A percentile compares a stretch with the other conserved stretches of the same genome.
phyloP scores from a whole-genome alignment of 306 rosid genomes.

The Malus asiatica region DNA sequence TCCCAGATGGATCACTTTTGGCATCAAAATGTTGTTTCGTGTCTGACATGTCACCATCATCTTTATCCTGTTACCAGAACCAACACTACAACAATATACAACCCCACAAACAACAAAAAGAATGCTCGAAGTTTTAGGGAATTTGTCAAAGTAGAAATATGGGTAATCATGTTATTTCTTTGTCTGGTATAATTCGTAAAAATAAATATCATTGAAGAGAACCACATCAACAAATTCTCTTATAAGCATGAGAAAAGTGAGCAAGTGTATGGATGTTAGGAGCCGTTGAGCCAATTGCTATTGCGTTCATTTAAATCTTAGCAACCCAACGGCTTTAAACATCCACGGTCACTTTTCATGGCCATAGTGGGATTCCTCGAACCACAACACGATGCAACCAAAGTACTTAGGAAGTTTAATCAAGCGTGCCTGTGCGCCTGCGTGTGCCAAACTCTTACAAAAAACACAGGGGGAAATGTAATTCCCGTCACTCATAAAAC shows the following conservation, averaged over 20 bases:
- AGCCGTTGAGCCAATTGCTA: too few relatives aligned
- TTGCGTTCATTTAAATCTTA: too few relatives aligned
- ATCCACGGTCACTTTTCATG: too few relatives aligned
- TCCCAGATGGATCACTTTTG: constrained; percentile 6
- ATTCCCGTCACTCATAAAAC: background rate
- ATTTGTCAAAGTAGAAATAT: background rate
- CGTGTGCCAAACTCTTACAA: background rate
- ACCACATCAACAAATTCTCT: background rate
- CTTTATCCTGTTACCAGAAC: constrained; percentile 36
- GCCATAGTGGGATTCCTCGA: too few relatives aligned
- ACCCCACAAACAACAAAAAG: background rate
- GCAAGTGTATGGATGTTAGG: too few relatives aligned
- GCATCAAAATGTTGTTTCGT: constrained; percentile 19
- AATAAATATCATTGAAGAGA: background rate
- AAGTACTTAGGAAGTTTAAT: background rate
- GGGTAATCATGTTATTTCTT: background rate
- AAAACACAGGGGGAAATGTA: background rate
- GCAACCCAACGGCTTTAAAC: too few relatives aligned
- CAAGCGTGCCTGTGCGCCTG: background rate
- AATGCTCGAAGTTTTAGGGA: background rate
- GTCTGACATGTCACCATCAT: constrained; percentile 13
- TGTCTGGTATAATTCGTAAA: background rate
- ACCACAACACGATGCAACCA: background rate
- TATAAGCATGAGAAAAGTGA: too few relatives aligned
- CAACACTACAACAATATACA: background rate